Percentiles rank a stretch among this genome's conserved stretches.
These are phyloP conservation scores for Nicotiana noctiflora DNA, from an alignment of 257 asterid species.

Conservation along the genomic window DNA sequence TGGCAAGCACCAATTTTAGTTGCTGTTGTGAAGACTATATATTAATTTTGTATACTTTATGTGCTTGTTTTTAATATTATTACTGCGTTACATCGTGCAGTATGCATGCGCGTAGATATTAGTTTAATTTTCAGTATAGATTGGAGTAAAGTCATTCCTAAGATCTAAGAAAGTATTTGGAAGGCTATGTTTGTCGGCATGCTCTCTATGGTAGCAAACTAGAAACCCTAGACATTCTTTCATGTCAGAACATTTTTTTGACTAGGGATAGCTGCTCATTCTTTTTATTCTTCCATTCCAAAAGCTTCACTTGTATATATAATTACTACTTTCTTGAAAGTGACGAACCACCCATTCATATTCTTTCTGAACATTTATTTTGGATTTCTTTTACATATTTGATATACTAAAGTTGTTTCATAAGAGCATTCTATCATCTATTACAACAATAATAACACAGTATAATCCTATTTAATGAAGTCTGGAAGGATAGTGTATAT, in stretches of 20 bases:
- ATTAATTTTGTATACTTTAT: not conserved
- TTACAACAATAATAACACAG: too few relatives aligned
- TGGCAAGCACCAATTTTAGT: not conserved
- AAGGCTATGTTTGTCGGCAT: slow-evolving; percentile 16
- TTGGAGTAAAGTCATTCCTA: not conserved
- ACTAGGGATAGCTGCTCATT: slow-evolving; percentile 17
- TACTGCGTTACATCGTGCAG: slow-evolving; percentile 9
- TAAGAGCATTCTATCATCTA: too few relatives aligned
- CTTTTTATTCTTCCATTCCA: slow-evolving; percentile 22
- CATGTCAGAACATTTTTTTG: slow-evolving; percentile 7
- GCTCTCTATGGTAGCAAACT: not conserved
- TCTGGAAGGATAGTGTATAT: too few relatives aligned
- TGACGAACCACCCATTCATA: not conserved
- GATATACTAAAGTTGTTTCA: too few relatives aligned
- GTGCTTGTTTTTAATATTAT: not conserved
- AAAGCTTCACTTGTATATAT: slow-evolving; percentile 9
- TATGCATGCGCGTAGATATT: slow-evolving; percentile 31
- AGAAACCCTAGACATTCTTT: slow-evolving; percentile 9
- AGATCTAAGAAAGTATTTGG: slow-evolving; percentile 7
- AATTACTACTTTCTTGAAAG: not conserved
- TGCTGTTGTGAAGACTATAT: not conserved
- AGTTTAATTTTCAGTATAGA: not conserved
- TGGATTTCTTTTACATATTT: not conserved
- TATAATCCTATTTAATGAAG: too few relatives aligned
- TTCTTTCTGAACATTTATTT: not conserved